These are phyloP conservation scores for Epichloe sylvatica DNA, from an alignment of 2,329 filamentous ascomycete genomes.

Conservation along the genomic window DNA sequence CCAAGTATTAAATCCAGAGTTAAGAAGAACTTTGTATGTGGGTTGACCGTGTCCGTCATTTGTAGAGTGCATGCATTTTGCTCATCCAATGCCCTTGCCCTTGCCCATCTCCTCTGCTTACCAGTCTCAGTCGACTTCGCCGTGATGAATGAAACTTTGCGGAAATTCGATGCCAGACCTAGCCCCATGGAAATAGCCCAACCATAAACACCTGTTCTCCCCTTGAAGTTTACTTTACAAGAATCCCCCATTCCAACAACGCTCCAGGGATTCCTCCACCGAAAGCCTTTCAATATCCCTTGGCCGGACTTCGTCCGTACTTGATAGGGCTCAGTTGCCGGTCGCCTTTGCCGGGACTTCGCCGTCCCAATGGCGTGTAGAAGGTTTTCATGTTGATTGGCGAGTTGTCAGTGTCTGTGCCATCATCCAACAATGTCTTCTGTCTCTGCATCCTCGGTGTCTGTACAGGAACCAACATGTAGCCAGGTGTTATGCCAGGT, in stretches of 20 bases:
- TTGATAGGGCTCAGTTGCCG: conserved; percentile 36
- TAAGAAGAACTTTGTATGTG: background rate
- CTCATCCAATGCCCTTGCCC: background rate
- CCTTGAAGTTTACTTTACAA: background rate
- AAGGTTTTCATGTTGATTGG: conserved; percentile 30
- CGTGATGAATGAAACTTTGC: background rate
- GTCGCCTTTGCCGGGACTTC: conserved; percentile 36
- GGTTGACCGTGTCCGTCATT: background rate
- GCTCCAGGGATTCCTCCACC: background rate
- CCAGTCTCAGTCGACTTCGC: background rate
- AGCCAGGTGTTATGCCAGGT: conserved; percentile 25
- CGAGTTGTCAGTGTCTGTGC: conserved; percentile 38
- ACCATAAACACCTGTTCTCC: background rate
- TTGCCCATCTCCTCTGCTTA: background rate
- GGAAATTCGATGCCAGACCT: background rate
- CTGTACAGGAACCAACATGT: conserved; percentile 37
- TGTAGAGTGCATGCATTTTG: background rate
- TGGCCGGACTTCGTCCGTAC: conserved; percentile 24
- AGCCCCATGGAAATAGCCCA: background rate
- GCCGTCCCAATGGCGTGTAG: conserved; percentile 31
- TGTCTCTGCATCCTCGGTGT: conserved; percentile 32
- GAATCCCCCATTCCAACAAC: background rate
- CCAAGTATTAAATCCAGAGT: background rate
- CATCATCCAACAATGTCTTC: conserved; percentile 29
- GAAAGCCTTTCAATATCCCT: conserved; percentile 12